Conservation (phyloP, 2,329 filamentous ascomycete genomes). For the Aspergillus ibericus region DNA sequence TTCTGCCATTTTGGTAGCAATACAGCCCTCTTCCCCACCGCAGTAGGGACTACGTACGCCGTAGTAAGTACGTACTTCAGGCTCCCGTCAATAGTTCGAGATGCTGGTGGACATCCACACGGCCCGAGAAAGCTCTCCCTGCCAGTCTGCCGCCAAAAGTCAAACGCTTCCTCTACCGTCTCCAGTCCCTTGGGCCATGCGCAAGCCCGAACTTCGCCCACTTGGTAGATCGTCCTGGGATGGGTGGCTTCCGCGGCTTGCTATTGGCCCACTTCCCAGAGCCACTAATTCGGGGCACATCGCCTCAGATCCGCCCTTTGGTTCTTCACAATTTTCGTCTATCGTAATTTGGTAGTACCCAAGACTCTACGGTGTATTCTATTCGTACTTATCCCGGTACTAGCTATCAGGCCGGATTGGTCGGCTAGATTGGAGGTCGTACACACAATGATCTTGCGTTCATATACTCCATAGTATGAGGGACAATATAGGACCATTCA, state of each 20-base stretch:
- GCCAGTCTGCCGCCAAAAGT: not conserved
- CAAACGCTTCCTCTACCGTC: not conserved
- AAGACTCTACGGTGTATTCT: not conserved
- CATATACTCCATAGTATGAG: not conserved
- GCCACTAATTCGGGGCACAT: conserved; percentile 18
- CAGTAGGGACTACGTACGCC: not conserved
- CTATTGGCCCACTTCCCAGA: conserved; percentile 10
- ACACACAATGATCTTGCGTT: not conserved
- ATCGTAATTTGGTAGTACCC: not conserved
- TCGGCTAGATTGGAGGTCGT: not conserved
- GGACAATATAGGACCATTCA: too few species aligned
- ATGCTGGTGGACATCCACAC: not conserved
- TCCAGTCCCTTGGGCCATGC: conserved; percentile 15
- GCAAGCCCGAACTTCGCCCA: conserved; percentile 14
- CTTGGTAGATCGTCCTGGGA: conserved; percentile 10
- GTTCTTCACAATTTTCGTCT: conserved; percentile 1
- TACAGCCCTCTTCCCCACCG: too few species aligned
- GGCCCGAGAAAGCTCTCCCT: not conserved
- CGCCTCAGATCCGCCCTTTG: conserved; percentile 15
- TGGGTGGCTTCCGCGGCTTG: conserved; percentile 1
- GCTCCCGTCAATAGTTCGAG: not conserved
- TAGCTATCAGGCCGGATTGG: not conserved
- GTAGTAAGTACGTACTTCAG: not conserved
- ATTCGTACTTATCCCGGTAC: not conserved
- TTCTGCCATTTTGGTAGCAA: not conserved